phyloP scores from a whole-genome alignment of 2,329 filamentous ascomycete genomes.

The Cordyceps javanica region DNA sequence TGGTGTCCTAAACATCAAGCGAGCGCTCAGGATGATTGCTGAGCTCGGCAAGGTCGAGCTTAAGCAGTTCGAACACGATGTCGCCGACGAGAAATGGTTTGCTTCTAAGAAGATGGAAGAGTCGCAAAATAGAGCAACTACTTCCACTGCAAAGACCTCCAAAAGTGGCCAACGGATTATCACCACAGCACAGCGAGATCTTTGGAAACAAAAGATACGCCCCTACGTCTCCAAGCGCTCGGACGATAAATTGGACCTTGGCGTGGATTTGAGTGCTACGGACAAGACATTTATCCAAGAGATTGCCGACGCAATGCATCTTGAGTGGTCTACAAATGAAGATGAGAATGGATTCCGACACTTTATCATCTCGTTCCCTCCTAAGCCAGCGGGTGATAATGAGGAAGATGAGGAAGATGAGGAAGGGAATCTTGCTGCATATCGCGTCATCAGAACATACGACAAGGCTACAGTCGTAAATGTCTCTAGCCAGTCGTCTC shows the following conservation, averaged over 20 bases:
- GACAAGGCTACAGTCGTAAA: constrained; percentile 86
- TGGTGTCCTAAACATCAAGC: constrained; percentile 81
- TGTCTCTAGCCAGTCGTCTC: constrained; percentile 69
- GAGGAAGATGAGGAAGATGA: constrained; percentile 61
- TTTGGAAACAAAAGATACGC: constrained; percentile 76
- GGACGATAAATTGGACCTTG: constrained; percentile 63
- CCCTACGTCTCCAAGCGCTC: constrained; percentile 70
- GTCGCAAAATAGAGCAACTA: constrained; percentile 48
- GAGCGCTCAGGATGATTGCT: constrained; percentile 70
- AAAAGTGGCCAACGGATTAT: constrained; percentile 62
- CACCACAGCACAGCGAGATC: constrained; percentile 70
- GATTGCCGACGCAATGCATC: constrained; percentile 58
- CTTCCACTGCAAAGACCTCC: constrained; percentile 41
- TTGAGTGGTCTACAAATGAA: constrained; percentile 52
- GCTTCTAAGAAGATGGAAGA: constrained; percentile 75
- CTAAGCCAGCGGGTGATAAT: constrained; percentile 45
- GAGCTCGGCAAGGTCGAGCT: constrained; percentile 85
- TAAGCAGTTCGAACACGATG: constrained; percentile 87
- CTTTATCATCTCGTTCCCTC: constrained; percentile 45
- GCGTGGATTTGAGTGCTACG: constrained; percentile 64
- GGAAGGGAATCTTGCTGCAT: constrained; percentile 78
- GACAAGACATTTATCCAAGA: constrained; percentile 94
- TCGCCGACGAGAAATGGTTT: constrained; percentile 85
- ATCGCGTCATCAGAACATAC: constrained; percentile 81
- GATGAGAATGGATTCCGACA: constrained; percentile 50